Evolutionary conservation across 352 stramenopile genomes (phyloP), one percentile per base, ranked within the genome.

Genomic region (Thalassiosira livingstoniorum): DNA sequence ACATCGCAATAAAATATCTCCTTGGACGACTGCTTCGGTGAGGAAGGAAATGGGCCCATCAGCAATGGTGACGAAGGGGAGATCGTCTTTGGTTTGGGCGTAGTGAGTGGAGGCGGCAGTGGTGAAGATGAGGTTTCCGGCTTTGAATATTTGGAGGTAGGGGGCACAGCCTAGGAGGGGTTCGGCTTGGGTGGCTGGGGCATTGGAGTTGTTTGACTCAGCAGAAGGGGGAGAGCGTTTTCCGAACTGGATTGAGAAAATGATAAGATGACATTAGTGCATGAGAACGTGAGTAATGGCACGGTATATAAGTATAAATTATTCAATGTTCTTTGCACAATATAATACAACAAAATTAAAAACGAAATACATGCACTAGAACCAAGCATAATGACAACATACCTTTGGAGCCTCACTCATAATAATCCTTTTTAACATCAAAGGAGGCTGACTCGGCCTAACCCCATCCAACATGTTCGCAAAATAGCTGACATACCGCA

Each of bases 81-180:
- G 57, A 34, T 93, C 94, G 18, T 96, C 95, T 53, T 95, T 94
- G 10, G 90, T 90, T 70, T 97, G 86, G 27, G 90, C 60, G 27
- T 87, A 88, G 67, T 88, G 80, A 3, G 91, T 77, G 2, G 75
- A 85, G 3, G 90, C 87, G 7, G 95, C 97, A 18, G 97, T 97
- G 29, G 96, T 99, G 82, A 98, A 98, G 1, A 99, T 94, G 4
- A 99, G 87, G 80, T 98, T 97, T 31, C 97, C 97, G 15, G 92
- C 94, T 88, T 99, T 99, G 89, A 99, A 99, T 75, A 99, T 95
- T 92, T 99, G 97, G 43, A 99, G 75, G 85, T 99, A 99, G 53
- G 97, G 97, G 72, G 96, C 97, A 87, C 97, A 99, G 4, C 97
- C 97, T 70, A 90, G 73, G 10, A 85, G 23, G n/a, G 37, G n/a